Base-by-base conservation (phyloP, 1,139 yeast species). In the Candida albicans region DNA sequence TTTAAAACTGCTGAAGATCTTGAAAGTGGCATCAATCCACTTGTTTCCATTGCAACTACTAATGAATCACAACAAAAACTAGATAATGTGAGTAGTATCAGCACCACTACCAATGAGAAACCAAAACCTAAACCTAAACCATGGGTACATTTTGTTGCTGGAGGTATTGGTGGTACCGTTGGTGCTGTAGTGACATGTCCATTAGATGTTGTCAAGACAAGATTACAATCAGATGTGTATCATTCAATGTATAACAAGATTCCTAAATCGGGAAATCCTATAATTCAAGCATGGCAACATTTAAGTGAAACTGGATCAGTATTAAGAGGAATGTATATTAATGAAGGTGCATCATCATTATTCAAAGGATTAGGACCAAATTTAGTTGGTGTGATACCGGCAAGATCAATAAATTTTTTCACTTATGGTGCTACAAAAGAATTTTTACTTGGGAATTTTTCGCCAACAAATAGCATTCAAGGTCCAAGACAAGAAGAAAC, bases 141-240 rank as follows among this genome's bases (percentile, higher is more conserved):
- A 43, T 91, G 97, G 96, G 89, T 91, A 7, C 97, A 91, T 66
- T 93, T 91, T 61, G 87, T 91, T n/a, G 97, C 99, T n/a, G 99
- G 99, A 34, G 99, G 98, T 33, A 57, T 87, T 25, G 99, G 98
- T 31, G 99, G 99, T 9, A 93, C 93, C 96, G 88, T 95, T 14
- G 99, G 99, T 13, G 96, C 99, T 1, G 68, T 91, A 2, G 84
- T 84, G 44, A 95, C 99, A 0, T 86, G 96, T 55, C 99, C 99
- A 0, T 77, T 95, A 50, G 99, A 95, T 65, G 96, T 95, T 43
- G 96, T 95, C 39, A 95, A 95, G 61, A 95, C 99, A 0, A 77
- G 99, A 55, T 71, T 95, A 45, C 99, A 95, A 62, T 86, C 96
- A 45, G 96, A 91, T 59, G 88, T 84, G 13, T 84, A 81, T 56